Evolutionary conservation across 2,329 filamentous ascomycete species (phyloP).

Genomic region (Clarireedia hainanense): DNA sequence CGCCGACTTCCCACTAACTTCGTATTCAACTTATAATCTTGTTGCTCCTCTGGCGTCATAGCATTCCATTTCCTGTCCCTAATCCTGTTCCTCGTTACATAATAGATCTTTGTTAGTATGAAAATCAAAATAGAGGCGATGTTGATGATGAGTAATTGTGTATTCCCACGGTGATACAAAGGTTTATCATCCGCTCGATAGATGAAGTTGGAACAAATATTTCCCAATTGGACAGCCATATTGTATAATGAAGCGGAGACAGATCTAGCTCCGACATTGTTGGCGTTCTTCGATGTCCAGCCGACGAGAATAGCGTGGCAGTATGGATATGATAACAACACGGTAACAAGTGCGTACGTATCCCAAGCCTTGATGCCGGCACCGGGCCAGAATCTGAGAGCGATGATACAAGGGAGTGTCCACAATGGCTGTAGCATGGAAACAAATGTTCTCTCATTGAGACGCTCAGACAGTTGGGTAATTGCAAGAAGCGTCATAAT

Average conservation of each 20-base stretch:
- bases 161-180: slow-evolving; percentile 50
- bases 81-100: slow-evolving; percentile 36
- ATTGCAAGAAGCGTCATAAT: slow-evolving; percentile 38
- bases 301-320: slow-evolving; percentile 29
- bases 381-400: slow-evolving; percentile 28
- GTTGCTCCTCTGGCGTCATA: slow-evolving; percentile 36
- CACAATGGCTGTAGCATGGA: slow-evolving; percentile 32
- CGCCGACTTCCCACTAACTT: slow-evolving; percentile 33
- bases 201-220: slow-evolving; percentile 35
- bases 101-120: slow-evolving; percentile 41
- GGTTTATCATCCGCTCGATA: slow-evolving; percentile 44
- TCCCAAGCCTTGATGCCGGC: slow-evolving; percentile 27
- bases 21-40: slow-evolving; percentile 30
- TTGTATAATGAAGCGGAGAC: slow-evolving; percentile 59
- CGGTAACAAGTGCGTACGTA: slow-evolving; percentile 31
- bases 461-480: slow-evolving; percentile 37
- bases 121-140: slow-evolving; percentile 41
- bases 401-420: slow-evolving; percentile 34
- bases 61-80: slow-evolving; percentile 36
- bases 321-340: slow-evolving; percentile 24
- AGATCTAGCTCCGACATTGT: slow-evolving; percentile 53
- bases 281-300: slow-evolving; percentile 49
- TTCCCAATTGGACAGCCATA: slow-evolving; percentile 35
- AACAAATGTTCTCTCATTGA: slow-evolving; percentile 33
- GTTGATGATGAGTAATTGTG: slow-evolving; percentile 44